Evolutionary conservation across 257 asterid genomes (phyloP).

Genomic region (Penstemon eatonii): DNA sequence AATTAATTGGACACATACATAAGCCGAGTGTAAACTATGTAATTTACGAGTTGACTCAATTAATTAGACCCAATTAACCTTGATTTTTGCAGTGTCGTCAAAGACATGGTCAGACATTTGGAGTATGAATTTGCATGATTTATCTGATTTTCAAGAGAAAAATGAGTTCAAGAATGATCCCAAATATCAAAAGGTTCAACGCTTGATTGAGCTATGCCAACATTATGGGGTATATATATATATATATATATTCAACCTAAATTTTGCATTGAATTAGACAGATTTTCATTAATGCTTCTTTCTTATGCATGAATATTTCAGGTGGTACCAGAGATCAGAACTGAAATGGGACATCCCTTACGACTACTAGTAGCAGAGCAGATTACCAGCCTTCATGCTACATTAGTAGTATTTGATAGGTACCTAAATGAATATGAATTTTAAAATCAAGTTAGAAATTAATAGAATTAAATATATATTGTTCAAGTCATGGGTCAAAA

Average conservation of each 20-base stretch:
- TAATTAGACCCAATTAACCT: neutral
- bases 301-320: constrained; percentile 10
- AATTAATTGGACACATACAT: too few relatives aligned
- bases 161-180: constrained; percentile 44
- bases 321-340: constrained; percentile 63
- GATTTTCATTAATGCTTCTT: neutral
- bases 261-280: neutral
- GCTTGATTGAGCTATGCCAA: constrained; percentile 38
- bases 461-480: too few relatives aligned
- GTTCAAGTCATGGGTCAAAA: too few relatives aligned
- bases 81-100: constrained; percentile 46
- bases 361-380: constrained; percentile 50
- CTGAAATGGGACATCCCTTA: constrained; percentile 70
- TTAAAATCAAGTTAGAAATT: neutral
- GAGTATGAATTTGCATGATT: constrained; percentile 47
- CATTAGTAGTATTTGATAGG: constrained; percentile 71
- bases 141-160: constrained; percentile 33
- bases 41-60: too few relatives aligned
- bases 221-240: constrained; percentile 49
- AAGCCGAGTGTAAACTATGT: too few relatives aligned
- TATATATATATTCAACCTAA: neutral
- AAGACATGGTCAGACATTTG: constrained; percentile 57
- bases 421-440: constrained; percentile 5
- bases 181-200: constrained; percentile 56
- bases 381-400: constrained; percentile 54